Conservation (phyloP, 306 rosid genomes). For the Chamaecrista fasciculata region DNA sequence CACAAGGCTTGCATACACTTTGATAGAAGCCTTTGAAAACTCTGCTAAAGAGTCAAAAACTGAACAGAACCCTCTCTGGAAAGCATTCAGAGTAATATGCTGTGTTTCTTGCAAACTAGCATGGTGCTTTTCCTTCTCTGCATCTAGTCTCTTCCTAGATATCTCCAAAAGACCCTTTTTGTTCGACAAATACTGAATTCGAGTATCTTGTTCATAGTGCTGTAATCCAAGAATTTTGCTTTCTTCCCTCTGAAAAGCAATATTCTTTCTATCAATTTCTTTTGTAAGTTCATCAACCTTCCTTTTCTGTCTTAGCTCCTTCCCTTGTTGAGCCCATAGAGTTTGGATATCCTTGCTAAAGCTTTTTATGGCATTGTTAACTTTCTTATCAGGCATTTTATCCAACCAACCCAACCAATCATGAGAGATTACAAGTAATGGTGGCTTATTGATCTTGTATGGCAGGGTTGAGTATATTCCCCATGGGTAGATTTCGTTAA, state of each 20-base stretch:
- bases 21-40: constrained; percentile 6
- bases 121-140: constrained; percentile 1
- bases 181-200: background rate
- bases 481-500: background rate
- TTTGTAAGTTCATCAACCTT: constrained; percentile 17
- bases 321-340: constrained; percentile 15
- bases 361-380: background rate
- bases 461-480: background rate
- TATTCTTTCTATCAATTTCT: background rate
- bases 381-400: constrained; percentile 8
- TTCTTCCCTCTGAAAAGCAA: background rate
- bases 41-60: constrained; percentile 5
- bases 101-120: background rate
- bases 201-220: background rate
- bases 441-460: background rate
- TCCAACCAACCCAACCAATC: constrained; percentile 12
- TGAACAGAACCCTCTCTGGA: background rate
- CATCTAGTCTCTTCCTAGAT: background rate
- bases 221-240: background rate
- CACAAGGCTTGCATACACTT: constrained; percentile 8
- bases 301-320: background rate
- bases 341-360: background rate
- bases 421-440: background rate
- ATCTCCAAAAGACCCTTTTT: background rate
- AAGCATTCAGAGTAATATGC: background rate